A percentile compares a stretch with the other conserved stretches of the same genome.
phyloP scores from a whole-genome alignment of 345 rosid species.

The Populus davidiana region DNA sequence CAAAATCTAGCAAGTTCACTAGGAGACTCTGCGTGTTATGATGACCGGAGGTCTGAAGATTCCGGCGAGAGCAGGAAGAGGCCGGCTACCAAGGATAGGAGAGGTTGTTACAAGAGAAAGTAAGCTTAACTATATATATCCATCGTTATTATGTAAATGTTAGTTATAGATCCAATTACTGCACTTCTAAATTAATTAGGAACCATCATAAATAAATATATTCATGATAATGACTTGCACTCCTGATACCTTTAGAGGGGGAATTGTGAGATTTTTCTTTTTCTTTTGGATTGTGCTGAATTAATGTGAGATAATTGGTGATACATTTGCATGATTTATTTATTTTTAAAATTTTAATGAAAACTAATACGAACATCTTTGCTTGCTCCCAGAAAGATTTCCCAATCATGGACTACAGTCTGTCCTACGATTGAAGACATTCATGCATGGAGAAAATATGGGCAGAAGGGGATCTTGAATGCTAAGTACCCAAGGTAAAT shows the following conservation, averaged over 20 bases:
- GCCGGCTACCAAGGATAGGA: slow-evolving; percentile 34
- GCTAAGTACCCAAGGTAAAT: slow-evolving; percentile 61
- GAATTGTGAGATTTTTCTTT: background rate
- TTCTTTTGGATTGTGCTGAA: too few species aligned
- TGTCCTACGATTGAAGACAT: slow-evolving; percentile 46
- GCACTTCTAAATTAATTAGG: too few species aligned
- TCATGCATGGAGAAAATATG: slow-evolving; percentile 86
- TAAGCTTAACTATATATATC: slow-evolving; percentile 17
- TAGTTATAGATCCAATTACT: too few species aligned
- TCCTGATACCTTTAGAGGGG: too few species aligned
- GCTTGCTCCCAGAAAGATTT: slow-evolving; percentile 45
- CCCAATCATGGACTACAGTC: slow-evolving; percentile 34
- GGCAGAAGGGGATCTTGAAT: slow-evolving; percentile 75
- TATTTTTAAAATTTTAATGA: too few species aligned
- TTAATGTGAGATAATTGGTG: too few species aligned
- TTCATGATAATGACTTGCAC: too few species aligned
- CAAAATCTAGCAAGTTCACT: slow-evolving; percentile 8
- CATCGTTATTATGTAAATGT: too few species aligned
- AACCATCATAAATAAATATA: too few species aligned
- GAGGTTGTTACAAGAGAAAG: slow-evolving; percentile 89
- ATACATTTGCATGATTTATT: too few species aligned
- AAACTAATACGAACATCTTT: background rate
- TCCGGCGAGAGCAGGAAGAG: slow-evolving; percentile 59
- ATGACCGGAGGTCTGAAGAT: slow-evolving; percentile 46
- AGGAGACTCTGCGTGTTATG: slow-evolving; percentile 7